Evolutionary conservation across 78 protist genomes (phyloP), one percentile per base, ranked within the genome.

Genomic region (Dictyostelium citrinum): DNA sequence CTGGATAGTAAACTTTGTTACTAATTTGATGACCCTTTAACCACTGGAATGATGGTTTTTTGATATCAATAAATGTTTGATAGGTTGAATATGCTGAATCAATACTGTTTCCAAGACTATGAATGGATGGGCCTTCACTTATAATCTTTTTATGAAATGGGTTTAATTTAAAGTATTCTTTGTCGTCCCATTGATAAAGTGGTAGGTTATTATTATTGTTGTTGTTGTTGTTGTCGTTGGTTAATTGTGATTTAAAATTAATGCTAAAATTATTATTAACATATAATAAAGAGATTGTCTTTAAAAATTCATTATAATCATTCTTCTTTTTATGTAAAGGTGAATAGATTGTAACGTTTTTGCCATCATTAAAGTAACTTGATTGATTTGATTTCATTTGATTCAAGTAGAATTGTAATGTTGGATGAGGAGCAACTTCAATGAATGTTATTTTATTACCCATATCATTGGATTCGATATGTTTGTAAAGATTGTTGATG

Each of bases 11-110:
- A 67, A 39, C 33, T 78, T 88, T 88, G 0, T 70, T 71, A 33
- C 33, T 67, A 10, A 88, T 33, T 55, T 39, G 45, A 51, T 88
- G 93, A 31, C 93, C 93, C 29, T 88, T 88, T 60, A 88, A 46
- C 67, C 71, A 88, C 14, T 55, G 49, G 24, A 78, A 88, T 60
- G 93, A 17, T 78, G 27, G 35, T 22, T 27, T 12, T 17, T 8
- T 33, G 14, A 67, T 41, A 68, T 88, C 51, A 6, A 88, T 88
- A 31, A 78, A 16, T 35, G 93, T 46, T 77, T 77, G 39, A 77
- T 20, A 77, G 45, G 68, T 10, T 77, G 9, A 0, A n/a, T 0
- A 35, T 33, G 64, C 29, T 60, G 11, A 41, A 12, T 74, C 35
- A n/a, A 3, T 9, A 16, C 14, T 3, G 41, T 37, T 39, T 27